Evolutionary conservation across 2,329 filamentous ascomycete genomes (phyloP).

Genomic region (Juglanconis oblonga): DNA sequence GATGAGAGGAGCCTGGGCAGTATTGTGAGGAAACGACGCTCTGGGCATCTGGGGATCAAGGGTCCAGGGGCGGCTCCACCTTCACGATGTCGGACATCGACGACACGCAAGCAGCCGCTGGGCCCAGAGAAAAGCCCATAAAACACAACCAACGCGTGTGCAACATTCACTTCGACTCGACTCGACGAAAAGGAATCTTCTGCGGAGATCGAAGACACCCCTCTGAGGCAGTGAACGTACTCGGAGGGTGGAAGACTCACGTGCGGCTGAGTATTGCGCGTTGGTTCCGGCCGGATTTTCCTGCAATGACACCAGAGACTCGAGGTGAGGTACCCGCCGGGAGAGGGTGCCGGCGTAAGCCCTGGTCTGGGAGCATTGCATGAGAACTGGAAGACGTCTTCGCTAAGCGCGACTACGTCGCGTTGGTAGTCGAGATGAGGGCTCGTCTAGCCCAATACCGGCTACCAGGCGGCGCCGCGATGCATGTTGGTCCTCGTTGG

Average conservation of each 20-base stretch:
- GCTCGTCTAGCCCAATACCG: too few species aligned
- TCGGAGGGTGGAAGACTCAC: neutral
- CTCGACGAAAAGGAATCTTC: neutral
- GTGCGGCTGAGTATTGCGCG: neutral
- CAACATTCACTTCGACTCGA: neutral
- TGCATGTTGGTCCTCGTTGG: neutral
- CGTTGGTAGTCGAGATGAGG: too few species aligned
- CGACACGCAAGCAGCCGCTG: slow-evolving; percentile 11
- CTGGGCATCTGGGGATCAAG: slow-evolving; percentile 10
- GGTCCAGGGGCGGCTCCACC: slow-evolving; percentile 13
- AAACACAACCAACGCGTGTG: neutral
- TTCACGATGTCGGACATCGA: slow-evolving; percentile 10
- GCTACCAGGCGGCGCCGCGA: too few species aligned
- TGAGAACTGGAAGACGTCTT: too few species aligned
- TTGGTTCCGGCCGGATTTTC: neutral
- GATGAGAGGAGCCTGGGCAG: slow-evolving; percentile 4
- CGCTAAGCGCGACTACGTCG: too few species aligned
- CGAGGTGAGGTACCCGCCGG: too few species aligned
- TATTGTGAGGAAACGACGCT: slow-evolving; percentile 3
- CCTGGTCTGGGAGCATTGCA: too few species aligned
- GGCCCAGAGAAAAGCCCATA: neutral
- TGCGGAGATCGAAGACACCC: neutral
- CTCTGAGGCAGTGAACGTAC: neutral
- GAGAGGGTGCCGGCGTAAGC: too few species aligned
- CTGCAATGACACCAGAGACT: neutral